Base-by-base conservation (phyloP, 495 filamentous ascomycete genomes). In the Penicillium turbatum region DNA sequence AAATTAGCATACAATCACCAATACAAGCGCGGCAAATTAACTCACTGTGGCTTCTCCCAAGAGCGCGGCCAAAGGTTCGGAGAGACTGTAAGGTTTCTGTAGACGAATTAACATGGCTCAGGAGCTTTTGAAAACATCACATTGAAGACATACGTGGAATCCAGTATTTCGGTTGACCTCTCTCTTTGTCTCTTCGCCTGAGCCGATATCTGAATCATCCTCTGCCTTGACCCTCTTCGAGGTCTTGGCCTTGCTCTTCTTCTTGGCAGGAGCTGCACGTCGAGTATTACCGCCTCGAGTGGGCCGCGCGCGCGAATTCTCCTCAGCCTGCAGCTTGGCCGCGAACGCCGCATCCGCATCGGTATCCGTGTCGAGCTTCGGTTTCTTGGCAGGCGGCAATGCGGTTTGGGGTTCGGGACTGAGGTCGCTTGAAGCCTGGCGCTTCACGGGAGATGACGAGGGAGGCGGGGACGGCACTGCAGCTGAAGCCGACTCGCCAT, bases 271-370 rank as follows among this genome's bases (percentile, higher is more conserved):
- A 58, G 78, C 77, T 48, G 76, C 72, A 63, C 80, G 83, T 45
- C 82, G 82, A 6, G 73, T 71, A 12, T 69, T 73, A 35, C 74
- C 78, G 5, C 85, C 88, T 31, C 92, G 77, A 1, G 90, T 96
- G 15, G 85, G 76, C 16, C 92, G 79, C 17, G 80, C 84, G 29
- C 82, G 76, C 52, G 82, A 74, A 67, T 97, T 96, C 76, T 93
- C 89, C 70, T 96, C 86, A 2, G 90, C 93, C 71, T 98, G 93
- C 27, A 98, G 77, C 66, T 86, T 84, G 3, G 90, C 90, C 2
- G 93, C 93, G 51, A 91, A 79, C 8, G 84, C 78, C 12, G 91
- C 92, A 69, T 97, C 92, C 38, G 88, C 88, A 51, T 96, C 89
- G 36, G 80, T 66, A 50, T 76, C 70, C 47, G 74, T 59, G 32